A percentile compares a stretch with the other conserved stretches of the same genome.
Conservation (phyloP, 2,329 filamentous ascomycete genomes). For the Xylariales sp. region DNA sequence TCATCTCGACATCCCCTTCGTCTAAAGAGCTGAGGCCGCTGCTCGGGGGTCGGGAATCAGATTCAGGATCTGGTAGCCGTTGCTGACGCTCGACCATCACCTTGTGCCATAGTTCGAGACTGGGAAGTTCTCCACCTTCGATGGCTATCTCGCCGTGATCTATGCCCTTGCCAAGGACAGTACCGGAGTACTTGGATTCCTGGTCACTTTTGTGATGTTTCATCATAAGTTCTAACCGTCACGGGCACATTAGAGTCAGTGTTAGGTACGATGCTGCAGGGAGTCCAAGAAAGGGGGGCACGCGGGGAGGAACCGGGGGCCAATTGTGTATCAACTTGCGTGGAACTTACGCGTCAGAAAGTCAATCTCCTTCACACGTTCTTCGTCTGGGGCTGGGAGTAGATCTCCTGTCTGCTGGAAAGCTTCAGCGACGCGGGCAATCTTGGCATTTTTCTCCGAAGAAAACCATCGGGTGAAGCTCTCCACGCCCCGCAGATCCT, state of each 20-base stretch:
- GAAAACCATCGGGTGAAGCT: conserved; percentile 76
- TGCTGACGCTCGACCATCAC: conserved; percentile 29
- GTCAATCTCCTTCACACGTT: conserved; percentile 60
- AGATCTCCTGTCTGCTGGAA: conserved; percentile 30
- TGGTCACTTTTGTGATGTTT: conserved; percentile 88
- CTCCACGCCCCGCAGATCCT: conserved; percentile 74
- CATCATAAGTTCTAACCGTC: conserved; percentile 79
- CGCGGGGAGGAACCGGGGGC: neutral
- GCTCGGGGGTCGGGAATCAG: conserved; percentile 42
- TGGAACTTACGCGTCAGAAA: conserved; percentile 62
- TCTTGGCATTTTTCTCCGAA: conserved; percentile 71
- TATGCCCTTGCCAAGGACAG: conserved; percentile 69
- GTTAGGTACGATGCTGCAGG: too few species aligned
- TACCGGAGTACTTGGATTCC: conserved; percentile 80
- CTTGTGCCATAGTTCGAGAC: conserved; percentile 61
- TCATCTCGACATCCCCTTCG: conserved; percentile 40
- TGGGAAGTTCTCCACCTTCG: conserved; percentile 69
- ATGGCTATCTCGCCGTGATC: conserved; percentile 71
- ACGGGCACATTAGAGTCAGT: too few species aligned
- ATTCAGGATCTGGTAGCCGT: conserved; percentile 19
- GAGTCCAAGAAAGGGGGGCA: too few species aligned
- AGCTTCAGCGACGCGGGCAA: conserved; percentile 74
- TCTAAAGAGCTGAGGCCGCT: conserved; percentile 55
- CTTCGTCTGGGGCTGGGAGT: conserved; percentile 40
- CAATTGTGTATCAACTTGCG: too few species aligned